phyloP scores from a whole-genome alignment of 768 basidiomycete genomes.

The Hericium rajendrae region DNA sequence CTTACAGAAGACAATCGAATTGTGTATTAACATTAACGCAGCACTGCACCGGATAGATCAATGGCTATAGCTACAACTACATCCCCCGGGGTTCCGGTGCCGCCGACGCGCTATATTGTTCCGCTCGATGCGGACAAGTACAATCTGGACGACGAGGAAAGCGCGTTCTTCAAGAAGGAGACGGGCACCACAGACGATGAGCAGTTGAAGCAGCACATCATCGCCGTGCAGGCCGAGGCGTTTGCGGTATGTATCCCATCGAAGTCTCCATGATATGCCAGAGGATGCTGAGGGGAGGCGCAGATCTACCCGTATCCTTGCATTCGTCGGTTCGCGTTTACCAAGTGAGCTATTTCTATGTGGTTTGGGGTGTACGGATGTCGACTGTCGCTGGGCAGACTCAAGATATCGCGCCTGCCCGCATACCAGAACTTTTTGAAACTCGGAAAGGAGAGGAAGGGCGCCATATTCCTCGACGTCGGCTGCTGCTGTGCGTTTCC shows the following conservation, averaged over 20 bases:
- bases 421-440: neutral
- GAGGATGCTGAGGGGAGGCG: neutral
- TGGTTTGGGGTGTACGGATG: neutral
- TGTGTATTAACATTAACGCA: too few relatives aligned
- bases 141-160: slow-evolving; percentile 7
- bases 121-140: neutral
- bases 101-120: neutral
- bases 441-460: slow-evolving; percentile 16
- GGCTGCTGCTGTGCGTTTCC: neutral
- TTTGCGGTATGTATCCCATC: slow-evolving; percentile 7
- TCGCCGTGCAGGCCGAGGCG: slow-evolving; percentile 16
- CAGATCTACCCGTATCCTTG: slow-evolving; percentile 13
- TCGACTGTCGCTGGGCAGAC: neutral
- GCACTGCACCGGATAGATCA: too few relatives aligned
- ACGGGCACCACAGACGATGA: slow-evolving; percentile 18
- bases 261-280: neutral
- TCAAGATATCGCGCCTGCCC: neutral
- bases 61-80: too few relatives aligned
- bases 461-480: slow-evolving; percentile 20
- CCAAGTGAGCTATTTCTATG: neutral
- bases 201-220: slow-evolving; percentile 17
- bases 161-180: slow-evolving; percentile 15
- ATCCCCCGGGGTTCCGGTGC: too few relatives aligned
- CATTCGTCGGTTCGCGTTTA: slow-evolving; percentile 6
- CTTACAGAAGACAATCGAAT: too few relatives aligned